Evolutionary conservation across 306 rosid genomes (phyloP).

Genomic region (Rosa rugosa): DNA sequence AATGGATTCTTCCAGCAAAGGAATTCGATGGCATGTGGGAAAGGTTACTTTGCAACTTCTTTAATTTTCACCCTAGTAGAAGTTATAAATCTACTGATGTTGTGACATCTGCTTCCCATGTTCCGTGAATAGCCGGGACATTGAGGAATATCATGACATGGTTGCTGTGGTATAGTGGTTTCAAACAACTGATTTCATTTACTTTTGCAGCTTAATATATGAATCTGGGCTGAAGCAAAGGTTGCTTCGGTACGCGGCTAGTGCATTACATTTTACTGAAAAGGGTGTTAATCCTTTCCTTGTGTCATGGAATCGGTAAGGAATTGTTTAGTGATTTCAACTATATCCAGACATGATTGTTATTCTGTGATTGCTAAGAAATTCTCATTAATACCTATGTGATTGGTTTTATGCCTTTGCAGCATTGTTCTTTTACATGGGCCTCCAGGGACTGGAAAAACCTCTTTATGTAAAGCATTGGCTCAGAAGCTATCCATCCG

Average conservation of each 20-base stretch:
- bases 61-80: slow-evolving; percentile 15
- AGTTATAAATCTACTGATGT: slow-evolving; percentile 20
- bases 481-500: slow-evolving; percentile 90
- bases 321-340: slow-evolving; percentile 11
- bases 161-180: background rate
- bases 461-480: slow-evolving; percentile 92
- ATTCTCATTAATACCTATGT: slow-evolving; percentile 2
- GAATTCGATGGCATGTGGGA: slow-evolving; percentile 99
- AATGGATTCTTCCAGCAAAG: slow-evolving; percentile 95
- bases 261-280: slow-evolving; percentile 89
- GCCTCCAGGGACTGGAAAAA: slow-evolving; percentile 97
- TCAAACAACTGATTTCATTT: slow-evolving; percentile 2
- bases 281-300: slow-evolving; percentile 93
- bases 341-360: background rate
- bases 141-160: slow-evolving; percentile 3
- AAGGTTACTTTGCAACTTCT: slow-evolving; percentile 54
- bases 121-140: background rate
- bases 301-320: slow-evolving; percentile 97
- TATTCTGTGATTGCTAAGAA: background rate
- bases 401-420: slow-evolving; percentile 32
- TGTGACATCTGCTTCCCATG: background rate
- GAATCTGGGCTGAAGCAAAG: slow-evolving; percentile 96
- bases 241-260: slow-evolving; percentile 77
- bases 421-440: slow-evolving; percentile 92
- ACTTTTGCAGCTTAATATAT: slow-evolving; percentile 70